Conservation (phyloP, 192 early-diverging fungal species). For the Kickxella alabastrina region DNA sequence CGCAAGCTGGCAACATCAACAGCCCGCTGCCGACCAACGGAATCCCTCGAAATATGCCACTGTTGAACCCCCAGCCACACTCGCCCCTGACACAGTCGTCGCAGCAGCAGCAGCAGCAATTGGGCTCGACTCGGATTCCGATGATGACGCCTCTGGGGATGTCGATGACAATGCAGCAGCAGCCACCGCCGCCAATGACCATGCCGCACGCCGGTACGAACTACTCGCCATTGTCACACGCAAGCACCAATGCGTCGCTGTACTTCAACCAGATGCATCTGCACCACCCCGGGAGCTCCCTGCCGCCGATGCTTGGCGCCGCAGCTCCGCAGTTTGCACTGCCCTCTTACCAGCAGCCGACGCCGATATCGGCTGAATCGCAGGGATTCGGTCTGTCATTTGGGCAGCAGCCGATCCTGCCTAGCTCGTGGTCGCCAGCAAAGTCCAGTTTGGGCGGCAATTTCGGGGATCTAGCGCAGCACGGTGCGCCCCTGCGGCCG, state of each 20-base stretch:
- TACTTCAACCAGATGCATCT: conserved; percentile 7
- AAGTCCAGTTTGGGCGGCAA: conserved; percentile 4
- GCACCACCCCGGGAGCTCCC: conserved; percentile 1
- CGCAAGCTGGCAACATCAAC: conserved; percentile 1
- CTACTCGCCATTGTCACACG: conserved; percentile 11
- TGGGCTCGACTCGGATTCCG: background rate
- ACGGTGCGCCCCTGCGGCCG: background rate
- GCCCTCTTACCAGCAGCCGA: conserved; percentile 12
- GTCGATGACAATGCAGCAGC: background rate
- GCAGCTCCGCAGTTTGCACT: conserved; percentile 10
- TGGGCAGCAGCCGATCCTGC: background rate
- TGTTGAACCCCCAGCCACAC: conserved; percentile 6
- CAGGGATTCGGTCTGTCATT: conserved; percentile 1
- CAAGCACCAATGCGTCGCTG: conserved; percentile 13
- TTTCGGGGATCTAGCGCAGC: background rate
- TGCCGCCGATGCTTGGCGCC: conserved; percentile 5
- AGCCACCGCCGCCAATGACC: background rate
- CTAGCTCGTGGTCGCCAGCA: conserved; percentile 16
- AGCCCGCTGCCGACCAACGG: conserved; percentile 1
- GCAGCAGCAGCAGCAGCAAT: background rate
- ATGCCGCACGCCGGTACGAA: conserved; percentile 7
- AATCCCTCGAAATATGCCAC: background rate
- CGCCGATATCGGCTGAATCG: too few species aligned
- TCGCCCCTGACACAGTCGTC: background rate
- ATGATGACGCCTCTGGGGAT: background rate